Evolutionary conservation across 345 rosid genomes (phyloP).

Genomic region (Eutrema japonicum): DNA sequence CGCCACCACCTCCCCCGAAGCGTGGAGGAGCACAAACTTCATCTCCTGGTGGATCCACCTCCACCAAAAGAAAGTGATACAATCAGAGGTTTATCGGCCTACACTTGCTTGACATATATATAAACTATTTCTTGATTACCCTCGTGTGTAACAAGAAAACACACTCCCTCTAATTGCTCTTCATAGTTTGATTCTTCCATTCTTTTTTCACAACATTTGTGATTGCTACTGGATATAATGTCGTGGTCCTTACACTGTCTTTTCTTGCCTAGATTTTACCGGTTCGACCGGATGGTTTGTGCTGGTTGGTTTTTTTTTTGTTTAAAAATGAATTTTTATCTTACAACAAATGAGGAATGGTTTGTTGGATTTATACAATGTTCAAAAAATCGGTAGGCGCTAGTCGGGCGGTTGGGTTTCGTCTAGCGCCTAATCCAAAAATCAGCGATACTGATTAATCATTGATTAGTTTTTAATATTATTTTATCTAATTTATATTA

Average conservation of each 20-base stretch:
- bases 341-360: slow-evolving; percentile 18
- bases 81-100: not conserved
- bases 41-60: not conserved
- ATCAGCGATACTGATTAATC: no score
- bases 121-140: not conserved
- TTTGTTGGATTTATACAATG: not conserved
- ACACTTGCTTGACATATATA: not conserved
- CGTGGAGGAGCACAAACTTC: not conserved
- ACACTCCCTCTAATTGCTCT: not conserved
- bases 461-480: no score
- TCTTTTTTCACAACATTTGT: not conserved
- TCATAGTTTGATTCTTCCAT: not conserved
- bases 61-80: not conserved
- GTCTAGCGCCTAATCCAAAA: no score
- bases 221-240: slow-evolving; percentile 6
- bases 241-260: not conserved
- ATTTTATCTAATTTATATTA: no score
- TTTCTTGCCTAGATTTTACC: not conserved
- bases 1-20: slow-evolving; percentile 12
- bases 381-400: no score
- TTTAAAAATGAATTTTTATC: not conserved
- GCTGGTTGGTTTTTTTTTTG: not conserved
- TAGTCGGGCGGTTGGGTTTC: no score
- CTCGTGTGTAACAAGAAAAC: slow-evolving; percentile 1
- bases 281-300: slow-evolving; percentile 31